These are phyloP conservation scores for Chenopodium formosanum DNA, from an alignment of 148 eudicot species.

Conservation along the genomic window DNA sequence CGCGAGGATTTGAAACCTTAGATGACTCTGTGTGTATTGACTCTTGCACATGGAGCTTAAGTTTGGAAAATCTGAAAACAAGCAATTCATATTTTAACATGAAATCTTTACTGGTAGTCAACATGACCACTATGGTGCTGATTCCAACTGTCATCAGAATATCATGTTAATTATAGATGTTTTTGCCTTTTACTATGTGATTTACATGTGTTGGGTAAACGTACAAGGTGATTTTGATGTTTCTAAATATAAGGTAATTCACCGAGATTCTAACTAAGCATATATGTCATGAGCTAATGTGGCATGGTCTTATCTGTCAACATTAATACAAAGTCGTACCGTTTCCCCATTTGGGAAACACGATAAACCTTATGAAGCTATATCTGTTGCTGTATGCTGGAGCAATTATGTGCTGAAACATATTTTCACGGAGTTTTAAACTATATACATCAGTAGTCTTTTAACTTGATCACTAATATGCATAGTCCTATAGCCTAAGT, in stretches of 20 bases:
- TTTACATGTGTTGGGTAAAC: background rate
- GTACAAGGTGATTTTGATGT: slow-evolving; percentile 12
- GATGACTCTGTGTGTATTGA: background rate
- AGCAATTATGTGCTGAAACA: background rate
- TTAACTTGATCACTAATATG: background rate
- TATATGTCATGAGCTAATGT: slow-evolving; percentile 6
- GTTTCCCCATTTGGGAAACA: background rate
- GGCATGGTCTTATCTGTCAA: slow-evolving; percentile 5
- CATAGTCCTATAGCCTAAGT: background rate
- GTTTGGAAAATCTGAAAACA: background rate
- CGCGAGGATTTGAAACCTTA: background rate
- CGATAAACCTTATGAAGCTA: background rate
- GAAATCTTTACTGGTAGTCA: background rate
- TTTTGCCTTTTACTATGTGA: background rate
- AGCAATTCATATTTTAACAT: background rate
- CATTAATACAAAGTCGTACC: background rate
- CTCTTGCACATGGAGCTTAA: background rate
- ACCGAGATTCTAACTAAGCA: background rate
- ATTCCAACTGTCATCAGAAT: background rate
- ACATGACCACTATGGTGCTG: background rate
- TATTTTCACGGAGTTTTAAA: background rate
- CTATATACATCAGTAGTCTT: background rate
- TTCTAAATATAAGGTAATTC: background rate
- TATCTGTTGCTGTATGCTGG: background rate
- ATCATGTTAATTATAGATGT: background rate